These are phyloP conservation scores for Globisporangium rhizosaccharum DNA, from an alignment of 352 stramenopile genomes.

Conservation along the genomic window DNA sequence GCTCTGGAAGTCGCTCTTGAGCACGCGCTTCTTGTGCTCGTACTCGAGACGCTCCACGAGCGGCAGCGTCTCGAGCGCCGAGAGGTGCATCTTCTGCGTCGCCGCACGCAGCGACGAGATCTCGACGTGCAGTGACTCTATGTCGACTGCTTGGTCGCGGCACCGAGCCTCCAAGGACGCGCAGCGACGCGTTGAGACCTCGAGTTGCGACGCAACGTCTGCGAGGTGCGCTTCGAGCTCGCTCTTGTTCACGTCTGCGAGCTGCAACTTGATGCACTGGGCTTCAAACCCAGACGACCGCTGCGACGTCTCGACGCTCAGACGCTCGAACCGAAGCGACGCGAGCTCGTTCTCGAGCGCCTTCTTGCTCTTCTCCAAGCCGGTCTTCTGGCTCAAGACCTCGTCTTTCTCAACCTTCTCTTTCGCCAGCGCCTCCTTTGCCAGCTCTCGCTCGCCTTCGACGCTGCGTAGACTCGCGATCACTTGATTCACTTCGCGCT, in stretches of 20 bases:
- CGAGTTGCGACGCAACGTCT: constrained; percentile 41
- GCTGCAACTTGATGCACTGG: constrained; percentile 56
- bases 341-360: constrained; percentile 21
- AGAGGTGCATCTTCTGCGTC: constrained; percentile 43
- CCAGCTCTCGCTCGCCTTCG: constrained; percentile 25
- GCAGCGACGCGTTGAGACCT: constrained; percentile 33
- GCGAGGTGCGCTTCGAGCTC: constrained; percentile 49
- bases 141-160: constrained; percentile 41
- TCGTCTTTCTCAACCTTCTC: constrained; percentile 28
- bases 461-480: constrained; percentile 12
- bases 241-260: constrained; percentile 44
- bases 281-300: constrained; percentile 14
- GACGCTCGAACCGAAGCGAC: constrained; percentile 14
- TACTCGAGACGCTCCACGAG: constrained; percentile 55
- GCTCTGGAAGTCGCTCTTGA: constrained; percentile 50
- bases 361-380: constrained; percentile 23
- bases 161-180: constrained; percentile 37
- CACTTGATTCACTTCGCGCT: constrained; percentile 26
- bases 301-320: constrained; percentile 20
- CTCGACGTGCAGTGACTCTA: constrained; percentile 48
- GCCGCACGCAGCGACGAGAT: constrained; percentile 41
- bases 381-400: neutral
- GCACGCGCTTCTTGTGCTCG: constrained; percentile 65
- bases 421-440: constrained; percentile 18
- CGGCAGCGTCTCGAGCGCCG: constrained; percentile 43